These are phyloP conservation scores for Calonectria leucothoes DNA, from an alignment of 2,329 filamentous ascomycete species.

Conservation along the genomic window DNA sequence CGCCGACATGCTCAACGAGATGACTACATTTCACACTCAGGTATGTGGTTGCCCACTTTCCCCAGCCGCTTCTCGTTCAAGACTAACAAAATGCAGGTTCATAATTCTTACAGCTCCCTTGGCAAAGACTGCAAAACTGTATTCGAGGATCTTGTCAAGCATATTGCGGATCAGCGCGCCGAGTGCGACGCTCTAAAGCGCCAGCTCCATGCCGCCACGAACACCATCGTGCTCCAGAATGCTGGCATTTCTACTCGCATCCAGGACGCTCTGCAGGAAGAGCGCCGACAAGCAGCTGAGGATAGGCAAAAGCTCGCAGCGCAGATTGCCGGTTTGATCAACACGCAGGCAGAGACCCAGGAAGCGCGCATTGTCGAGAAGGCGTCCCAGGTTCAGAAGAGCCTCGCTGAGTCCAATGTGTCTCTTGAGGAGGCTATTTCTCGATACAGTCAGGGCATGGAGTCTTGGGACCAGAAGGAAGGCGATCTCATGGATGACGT, in stretches of 20 bases:
- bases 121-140: conserved; percentile 87
- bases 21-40: conserved; percentile 82
- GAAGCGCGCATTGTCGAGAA: conserved; percentile 76
- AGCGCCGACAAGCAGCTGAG: conserved; percentile 76
- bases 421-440: conserved; percentile 73
- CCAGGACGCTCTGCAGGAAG: conserved; percentile 78
- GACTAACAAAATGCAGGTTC: conserved; percentile 65
- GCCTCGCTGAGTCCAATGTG: conserved; percentile 72
- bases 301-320: conserved; percentile 80
- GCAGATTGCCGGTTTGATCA: conserved; percentile 84
- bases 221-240: conserved; percentile 76
- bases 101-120: conserved; percentile 84
- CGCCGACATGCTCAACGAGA: conserved; percentile 86
- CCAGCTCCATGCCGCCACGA: conserved; percentile 78
- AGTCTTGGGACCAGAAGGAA: conserved; percentile 78
- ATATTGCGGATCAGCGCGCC: conserved; percentile 79
- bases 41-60: conserved; percentile 48
- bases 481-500: conserved; percentile 77
- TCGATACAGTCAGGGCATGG: conserved; percentile 78
- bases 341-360: conserved; percentile 78
- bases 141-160: conserved; percentile 83
- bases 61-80: neutral
- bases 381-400: conserved; percentile 71
- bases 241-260: conserved; percentile 74
- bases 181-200: conserved; percentile 80